Base-by-base conservation (phyloP, 768 basidiomycete genomes). In the Agaricus subrufescens region DNA sequence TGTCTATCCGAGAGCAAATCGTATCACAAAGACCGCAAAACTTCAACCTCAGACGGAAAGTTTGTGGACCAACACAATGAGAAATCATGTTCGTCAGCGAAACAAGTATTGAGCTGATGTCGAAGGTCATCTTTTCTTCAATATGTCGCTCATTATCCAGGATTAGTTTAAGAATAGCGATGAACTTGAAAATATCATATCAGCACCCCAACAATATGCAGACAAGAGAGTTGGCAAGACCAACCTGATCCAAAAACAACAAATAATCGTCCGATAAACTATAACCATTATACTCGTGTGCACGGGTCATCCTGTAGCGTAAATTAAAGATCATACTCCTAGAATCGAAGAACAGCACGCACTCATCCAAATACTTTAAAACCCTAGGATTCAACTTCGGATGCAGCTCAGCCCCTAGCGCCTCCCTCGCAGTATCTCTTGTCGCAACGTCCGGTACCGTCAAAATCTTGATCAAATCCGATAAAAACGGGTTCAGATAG, bases 391-490 rank as follows among this genome's bases (percentile, higher is more conserved):
- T 89, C 46, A 91, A 71, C 46, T 80, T 76, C 27, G 86, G 84
- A 58, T 84, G 86, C 19, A 95, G 74, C 62, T 97, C 94, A 12
- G 76, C 75, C 2, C 93, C 91, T 15, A 97, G 69, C 0, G 91
- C 90, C 53, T 93, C 91, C 60, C 84, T 80, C 2, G 89, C 89
- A 10, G 84, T 76, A 62, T 96, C 89, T n/a, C 92, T 82, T 37
- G 88, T 80, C 44, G 81, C 76, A 5, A 83, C 74, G 50, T 82
- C 79, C 11, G 84, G 80, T n/a, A 76, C 72, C 15, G 88, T 73
- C 45, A 95, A 72, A 42, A 88, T 72, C 38, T 81, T 81, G n/a
- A 91, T 86, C 30, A 91, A 74, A 50, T 84, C 81, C 3, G 73
- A 75, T 25, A 93, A 75, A 67, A 92, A 93, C 44, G 71, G 73